These are phyloP conservation scores for Leishmania arabica DNA, from an alignment of 208 protist species.

Conservation along the genomic window DNA sequence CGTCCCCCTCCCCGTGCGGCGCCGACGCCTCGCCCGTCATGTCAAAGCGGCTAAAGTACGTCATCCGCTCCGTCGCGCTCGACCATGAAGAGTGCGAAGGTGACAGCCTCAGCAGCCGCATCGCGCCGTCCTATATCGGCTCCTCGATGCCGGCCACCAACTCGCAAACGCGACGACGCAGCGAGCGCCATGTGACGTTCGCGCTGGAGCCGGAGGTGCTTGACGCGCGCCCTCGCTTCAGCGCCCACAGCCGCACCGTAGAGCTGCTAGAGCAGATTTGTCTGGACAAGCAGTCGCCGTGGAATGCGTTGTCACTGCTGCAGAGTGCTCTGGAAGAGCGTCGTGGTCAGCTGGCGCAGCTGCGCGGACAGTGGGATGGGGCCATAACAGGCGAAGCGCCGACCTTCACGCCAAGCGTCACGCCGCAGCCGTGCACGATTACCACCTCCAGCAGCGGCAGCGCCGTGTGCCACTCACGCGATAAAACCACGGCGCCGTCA, in stretches of 20 bases:
- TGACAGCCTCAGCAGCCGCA: background rate
- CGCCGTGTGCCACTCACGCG: background rate
- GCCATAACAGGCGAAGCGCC: background rate
- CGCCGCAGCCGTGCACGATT: too few species aligned
- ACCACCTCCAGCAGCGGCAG: background rate
- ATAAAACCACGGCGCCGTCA: background rate
- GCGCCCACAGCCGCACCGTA: conserved; percentile 20
- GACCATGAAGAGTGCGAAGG: background rate
- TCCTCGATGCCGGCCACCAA: background rate
- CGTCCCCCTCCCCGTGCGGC: background rate
- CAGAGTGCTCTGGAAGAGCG: conserved; percentile 14
- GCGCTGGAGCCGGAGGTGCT: conserved; percentile 34
- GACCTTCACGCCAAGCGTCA: background rate
- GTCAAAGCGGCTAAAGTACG: conserved; percentile 30
- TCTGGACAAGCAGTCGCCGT: conserved; percentile 29
- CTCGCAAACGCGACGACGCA: conserved; percentile 3
- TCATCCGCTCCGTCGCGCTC: conserved; percentile 23
- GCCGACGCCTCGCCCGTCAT: background rate
- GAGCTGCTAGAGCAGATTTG: conserved; percentile 36
- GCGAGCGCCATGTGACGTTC: conserved; percentile 29
- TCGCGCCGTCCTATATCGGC: background rate
- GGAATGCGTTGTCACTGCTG: conserved; percentile 18
- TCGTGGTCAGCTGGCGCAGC: conserved; percentile 9
- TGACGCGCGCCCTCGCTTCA: conserved; percentile 25
- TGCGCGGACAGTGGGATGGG: background rate